Percentiles rank a stretch among this genome's conserved stretches.
phyloP scores from a whole-genome alignment of 306 rosid genomes.

The Cicer cuneatum region DNA sequence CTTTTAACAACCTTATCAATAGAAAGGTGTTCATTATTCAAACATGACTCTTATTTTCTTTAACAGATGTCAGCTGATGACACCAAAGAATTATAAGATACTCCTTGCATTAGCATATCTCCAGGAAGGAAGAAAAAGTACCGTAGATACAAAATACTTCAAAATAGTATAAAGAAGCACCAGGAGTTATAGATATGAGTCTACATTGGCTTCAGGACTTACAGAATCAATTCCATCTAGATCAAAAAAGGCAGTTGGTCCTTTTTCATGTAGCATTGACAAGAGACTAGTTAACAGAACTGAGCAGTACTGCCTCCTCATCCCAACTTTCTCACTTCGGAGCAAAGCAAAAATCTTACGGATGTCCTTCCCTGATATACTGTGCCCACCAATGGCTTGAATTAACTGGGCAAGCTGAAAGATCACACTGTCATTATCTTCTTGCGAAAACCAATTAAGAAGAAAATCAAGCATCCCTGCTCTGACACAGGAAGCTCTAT shows the following conservation, averaged over 20 bases:
- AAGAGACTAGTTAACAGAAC: constrained; percentile 78
- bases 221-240: constrained; percentile 84
- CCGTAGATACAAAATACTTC: constrained; percentile 13
- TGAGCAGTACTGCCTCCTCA: constrained; percentile 77
- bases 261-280: constrained; percentile 93
- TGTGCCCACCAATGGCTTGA: constrained; percentile 95
- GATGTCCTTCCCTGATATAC: constrained; percentile 96
- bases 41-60: constrained; percentile 23
- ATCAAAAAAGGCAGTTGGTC: constrained; percentile 98
- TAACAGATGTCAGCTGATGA: constrained; percentile 21
- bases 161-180: constrained; percentile 11
- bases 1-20: background rate
- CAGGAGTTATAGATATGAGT: constrained; percentile 27
- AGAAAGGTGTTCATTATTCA: constrained; percentile 29
- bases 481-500: constrained; percentile 94
- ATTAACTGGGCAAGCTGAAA: constrained; percentile 84
- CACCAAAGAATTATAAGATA: constrained; percentile 16
- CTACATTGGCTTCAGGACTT: constrained; percentile 51
- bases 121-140: constrained; percentile 1
- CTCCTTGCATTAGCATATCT: constrained; percentile 5
- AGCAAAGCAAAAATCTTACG: constrained; percentile 95
- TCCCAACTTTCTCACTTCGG: constrained; percentile 87
- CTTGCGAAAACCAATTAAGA: constrained; percentile 95
- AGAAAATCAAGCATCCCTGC: constrained; percentile 97
- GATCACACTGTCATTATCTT: constrained; percentile 68